phyloP scores from a whole-genome alignment of 2,329 filamentous ascomycete species.

The Trichoderma sp. region DNA sequence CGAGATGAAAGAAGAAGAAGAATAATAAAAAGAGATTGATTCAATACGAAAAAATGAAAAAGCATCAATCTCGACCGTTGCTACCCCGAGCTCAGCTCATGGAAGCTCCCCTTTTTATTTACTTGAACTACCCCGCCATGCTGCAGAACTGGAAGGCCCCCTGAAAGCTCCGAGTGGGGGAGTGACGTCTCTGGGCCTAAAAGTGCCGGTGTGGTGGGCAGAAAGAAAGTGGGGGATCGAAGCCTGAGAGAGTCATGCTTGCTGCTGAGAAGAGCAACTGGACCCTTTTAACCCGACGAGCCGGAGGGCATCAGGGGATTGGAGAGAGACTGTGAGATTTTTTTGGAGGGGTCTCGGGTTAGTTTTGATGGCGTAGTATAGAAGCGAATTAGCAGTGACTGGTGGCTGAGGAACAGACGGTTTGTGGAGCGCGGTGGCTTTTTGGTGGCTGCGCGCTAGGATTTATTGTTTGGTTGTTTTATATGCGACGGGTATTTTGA shows the following conservation, averaged over 20 bases:
- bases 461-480: neutral
- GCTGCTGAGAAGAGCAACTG: neutral
- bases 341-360: neutral
- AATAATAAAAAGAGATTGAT: neutral
- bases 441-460: constrained; percentile 18
- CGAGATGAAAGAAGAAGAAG: neutral
- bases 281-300: constrained; percentile 4
- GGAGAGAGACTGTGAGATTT: constrained; percentile 7
- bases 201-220: neutral
- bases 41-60: neutral
- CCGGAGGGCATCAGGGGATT: constrained; percentile 21
- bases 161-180: neutral
- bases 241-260: neutral
- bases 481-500: constrained; percentile 23
- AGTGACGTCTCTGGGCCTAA: neutral
- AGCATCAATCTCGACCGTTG: neutral
- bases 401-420: neutral
- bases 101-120: constrained; percentile 4
- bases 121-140: constrained; percentile 19
- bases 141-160: neutral
- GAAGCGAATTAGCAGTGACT: neutral
- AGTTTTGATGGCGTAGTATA: neutral
- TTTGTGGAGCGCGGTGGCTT: neutral
- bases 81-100: constrained; percentile 9
- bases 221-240: neutral